Base-by-base conservation (phyloP, 805 yeast species). In the Yamadazyma endophytica region DNA sequence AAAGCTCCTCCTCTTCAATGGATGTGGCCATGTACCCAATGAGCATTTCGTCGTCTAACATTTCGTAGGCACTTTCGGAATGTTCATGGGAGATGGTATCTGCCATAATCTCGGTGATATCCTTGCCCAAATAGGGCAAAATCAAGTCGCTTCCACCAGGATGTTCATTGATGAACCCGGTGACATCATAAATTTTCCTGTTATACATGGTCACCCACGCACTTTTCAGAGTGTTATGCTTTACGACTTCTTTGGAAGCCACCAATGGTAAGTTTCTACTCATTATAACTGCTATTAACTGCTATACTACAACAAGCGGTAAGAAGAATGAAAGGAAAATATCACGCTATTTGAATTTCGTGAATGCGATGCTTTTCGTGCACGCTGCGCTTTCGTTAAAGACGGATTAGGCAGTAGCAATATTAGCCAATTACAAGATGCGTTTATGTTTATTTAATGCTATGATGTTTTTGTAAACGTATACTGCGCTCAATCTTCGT, bases 121-220 rank as follows among this genome's bases (percentile, higher is more conserved):
- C 82, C 42, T 70, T 65, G 14, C 82, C 86, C 21, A 75, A 79
- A 43, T 72, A 72, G 3, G 73, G 76, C 32, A 72, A 37, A 28
- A 79, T 68, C n/a, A 77, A 42, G 35, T 76, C 81, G 4, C 61
- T 65, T 16, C 86, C 86, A 18, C 74, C 85, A 1, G 86, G 86
- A 54, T 83, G 94, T 48, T 78, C 85, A 17, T 77, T 79, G 19
- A 82, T 46, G 42, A 83, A 83, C 4, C 56, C 67, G 1, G 95
- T 82, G 29, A 90, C 90, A 51, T 90, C 79, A 55, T 89, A 90
- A 22, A 90, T 77, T 46, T 84, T 86, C 50, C 96, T 70, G 51
- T 82, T 56, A 58, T 81, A 77, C 13, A 89, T 61, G 2, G 94
- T 75, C 33, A 89, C 94, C 89, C 90, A 83, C 40, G 90, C 79